Evolutionary conservation across 371 early-diverging fungal genomes (phyloP), one percentile per base, ranked within the genome.

Genomic region (Lichtheimia hyalospora): DNA sequence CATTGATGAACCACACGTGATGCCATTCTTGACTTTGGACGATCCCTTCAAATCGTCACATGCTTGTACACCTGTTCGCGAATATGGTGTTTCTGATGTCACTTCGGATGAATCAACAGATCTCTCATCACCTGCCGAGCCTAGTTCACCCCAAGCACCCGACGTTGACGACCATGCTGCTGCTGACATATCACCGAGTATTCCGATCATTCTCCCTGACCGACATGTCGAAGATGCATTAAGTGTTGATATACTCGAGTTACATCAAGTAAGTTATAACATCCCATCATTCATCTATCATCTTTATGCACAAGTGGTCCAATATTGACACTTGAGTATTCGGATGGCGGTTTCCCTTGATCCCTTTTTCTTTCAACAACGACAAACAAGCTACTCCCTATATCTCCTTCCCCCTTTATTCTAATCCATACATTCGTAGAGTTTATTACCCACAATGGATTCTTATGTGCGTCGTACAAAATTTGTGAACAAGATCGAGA

Each of bases 401-500:
- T 10, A 8, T 34, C 34, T 34, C 34, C 34, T 34, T 34, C 10
- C 34, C 34, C 34, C 34, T 34, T 34, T 34, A 34, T 34, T 41
- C 53, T 20, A 21, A 28, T 63, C 27, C 21, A 8, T 8, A 34
- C 34, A 6, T 34, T 34, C 10, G 18, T 58, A 77, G 77, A 60
- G 69, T 46, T 58, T 85, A 58, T 69, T 84, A 27, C 86, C 88
- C 6, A 80, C 78, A 16, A 70, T 76, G 15, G 86, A 87, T 27
- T 84, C 85, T 58, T 66, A 81, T 50, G 78, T 81, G 46, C 63
- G 71, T 34, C 79, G 86, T 54, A 67, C 65, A 24, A 58, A 67
- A 40, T 82, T 86, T 64, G 80, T 86, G 5, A 62, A 70, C 3
- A 84, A 84, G 63, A 79, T 88, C 53, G 76, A 84, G 28, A 62